phyloP scores from a whole-genome alignment of 139 green algal genomes.

The Chlorella vulgaris region DNA sequence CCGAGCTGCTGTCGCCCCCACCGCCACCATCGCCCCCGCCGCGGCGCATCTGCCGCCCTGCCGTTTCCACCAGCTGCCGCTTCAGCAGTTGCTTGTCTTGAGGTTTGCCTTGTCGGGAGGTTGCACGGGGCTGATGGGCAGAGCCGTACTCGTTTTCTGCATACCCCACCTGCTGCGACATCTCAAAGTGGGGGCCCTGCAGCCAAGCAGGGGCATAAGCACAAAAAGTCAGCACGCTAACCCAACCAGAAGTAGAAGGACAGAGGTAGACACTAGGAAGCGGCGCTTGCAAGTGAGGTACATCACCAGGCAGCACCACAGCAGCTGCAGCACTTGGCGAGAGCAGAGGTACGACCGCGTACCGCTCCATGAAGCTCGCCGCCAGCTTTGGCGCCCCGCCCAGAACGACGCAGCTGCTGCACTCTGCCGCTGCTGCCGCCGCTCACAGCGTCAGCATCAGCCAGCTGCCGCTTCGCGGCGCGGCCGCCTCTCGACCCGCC shows the following conservation, averaged over 20 bases:
- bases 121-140: too few relatives aligned
- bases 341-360: neutral
- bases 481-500: neutral
- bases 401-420: neutral
- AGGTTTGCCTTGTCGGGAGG: neutral
- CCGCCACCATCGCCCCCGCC: neutral
- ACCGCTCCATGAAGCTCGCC: neutral
- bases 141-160: conserved; percentile 2
- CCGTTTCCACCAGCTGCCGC: neutral
- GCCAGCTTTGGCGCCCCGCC: neutral
- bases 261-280: neutral
- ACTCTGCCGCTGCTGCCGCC: neutral
- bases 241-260: too few relatives aligned
- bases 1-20: neutral
- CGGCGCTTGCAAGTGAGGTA: too few relatives aligned
- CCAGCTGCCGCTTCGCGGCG: neutral
- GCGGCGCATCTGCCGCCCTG: neutral
- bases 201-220: neutral
- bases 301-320: neutral
- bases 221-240: neutral
- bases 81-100: neutral
- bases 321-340: neutral
- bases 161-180: conserved; percentile 47
- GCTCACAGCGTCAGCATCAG: neutral
- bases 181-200: conserved; percentile 22